Percentiles rank a stretch among this genome's conserved stretches.
These are phyloP conservation scores for Thalassiosira delicatula DNA, from an alignment of 352 stramenopile genomes.

Conservation along the genomic window DNA sequence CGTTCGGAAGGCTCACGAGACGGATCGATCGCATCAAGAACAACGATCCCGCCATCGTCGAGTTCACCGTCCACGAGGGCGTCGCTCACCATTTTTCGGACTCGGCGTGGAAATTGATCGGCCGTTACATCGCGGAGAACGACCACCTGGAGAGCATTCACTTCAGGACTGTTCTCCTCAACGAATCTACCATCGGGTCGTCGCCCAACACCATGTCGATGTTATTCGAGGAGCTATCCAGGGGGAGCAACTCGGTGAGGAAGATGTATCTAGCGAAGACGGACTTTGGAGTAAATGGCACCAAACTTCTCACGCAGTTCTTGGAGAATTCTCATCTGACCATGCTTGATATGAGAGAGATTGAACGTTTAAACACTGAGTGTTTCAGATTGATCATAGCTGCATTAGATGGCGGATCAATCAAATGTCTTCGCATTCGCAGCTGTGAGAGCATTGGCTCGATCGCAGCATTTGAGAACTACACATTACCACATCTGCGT, in stretches of 20 bases:
- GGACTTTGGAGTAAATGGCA: slow-evolving; percentile 8
- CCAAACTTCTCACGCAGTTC: slow-evolving; percentile 5
- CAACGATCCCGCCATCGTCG: too few relatives aligned
- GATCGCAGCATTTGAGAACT: too few relatives aligned
- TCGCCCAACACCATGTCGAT: background rate
- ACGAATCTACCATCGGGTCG: too few relatives aligned
- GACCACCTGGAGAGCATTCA: background rate
- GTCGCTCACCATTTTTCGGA: too few relatives aligned
- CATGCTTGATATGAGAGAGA: slow-evolving; percentile 7
- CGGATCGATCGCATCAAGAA: too few relatives aligned
- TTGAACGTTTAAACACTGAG: slow-evolving; percentile 1
- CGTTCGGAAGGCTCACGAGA: too few relatives aligned
- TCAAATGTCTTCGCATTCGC: too few relatives aligned
- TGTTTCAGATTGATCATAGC: slow-evolving; percentile 4
- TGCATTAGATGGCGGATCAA: too few relatives aligned
- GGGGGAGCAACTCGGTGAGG: background rate
- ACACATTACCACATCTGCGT: too few relatives aligned
- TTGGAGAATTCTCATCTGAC: slow-evolving; percentile 8
- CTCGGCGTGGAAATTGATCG: background rate
- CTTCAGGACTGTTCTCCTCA: too few relatives aligned
- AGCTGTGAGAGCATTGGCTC: too few relatives aligned
- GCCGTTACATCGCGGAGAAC: background rate
- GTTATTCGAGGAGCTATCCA: background rate
- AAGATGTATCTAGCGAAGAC: background rate
- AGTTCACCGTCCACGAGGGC: too few relatives aligned